Conservation (phyloP, 106 monocot genomes). For the Gastrodia elata region DNA sequence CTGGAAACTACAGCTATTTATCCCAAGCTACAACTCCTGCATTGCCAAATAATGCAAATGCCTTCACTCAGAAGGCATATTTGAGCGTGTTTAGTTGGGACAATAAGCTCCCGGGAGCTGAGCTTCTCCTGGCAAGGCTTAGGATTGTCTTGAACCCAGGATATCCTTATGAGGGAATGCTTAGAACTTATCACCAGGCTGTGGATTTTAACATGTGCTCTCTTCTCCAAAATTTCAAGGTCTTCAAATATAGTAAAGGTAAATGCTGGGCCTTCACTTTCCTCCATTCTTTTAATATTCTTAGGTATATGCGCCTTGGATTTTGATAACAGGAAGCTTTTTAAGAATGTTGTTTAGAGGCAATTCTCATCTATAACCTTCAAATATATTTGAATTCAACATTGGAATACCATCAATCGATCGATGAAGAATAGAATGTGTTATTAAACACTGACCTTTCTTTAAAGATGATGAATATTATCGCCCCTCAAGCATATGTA, state of each 20-base stretch:
- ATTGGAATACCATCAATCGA: background rate
- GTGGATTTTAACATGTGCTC: conserved; percentile 40
- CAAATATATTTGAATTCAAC: background rate
- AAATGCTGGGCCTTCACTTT: background rate
- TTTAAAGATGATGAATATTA: background rate
- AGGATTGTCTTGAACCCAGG: conserved; percentile 61
- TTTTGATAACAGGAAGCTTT: background rate
- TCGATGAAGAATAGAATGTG: background rate
- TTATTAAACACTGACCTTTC: background rate
- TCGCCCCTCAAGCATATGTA: no score
- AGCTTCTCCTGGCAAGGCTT: conserved; percentile 33
- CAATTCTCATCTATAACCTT: background rate
- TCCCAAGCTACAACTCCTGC: conserved; percentile 20
- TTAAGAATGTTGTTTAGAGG: background rate
- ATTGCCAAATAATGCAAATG: conserved; percentile 31
- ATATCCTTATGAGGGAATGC: conserved; percentile 47
- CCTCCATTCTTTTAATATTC: background rate
- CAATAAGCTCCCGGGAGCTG: conserved; percentile 50
- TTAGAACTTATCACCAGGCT: conserved; percentile 33
- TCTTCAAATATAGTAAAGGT: conserved; percentile 46
- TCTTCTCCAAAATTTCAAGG: conserved; percentile 21
- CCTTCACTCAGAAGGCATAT: conserved; percentile 15
- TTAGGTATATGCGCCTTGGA: background rate
- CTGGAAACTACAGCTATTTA: conserved; percentile 45
- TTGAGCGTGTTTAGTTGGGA: conserved; percentile 54